Evolutionary conservation across 768 basidiomycete genomes (phyloP), one percentile per base, ranked within the genome.

Genomic region (Boletus rex-veris): DNA sequence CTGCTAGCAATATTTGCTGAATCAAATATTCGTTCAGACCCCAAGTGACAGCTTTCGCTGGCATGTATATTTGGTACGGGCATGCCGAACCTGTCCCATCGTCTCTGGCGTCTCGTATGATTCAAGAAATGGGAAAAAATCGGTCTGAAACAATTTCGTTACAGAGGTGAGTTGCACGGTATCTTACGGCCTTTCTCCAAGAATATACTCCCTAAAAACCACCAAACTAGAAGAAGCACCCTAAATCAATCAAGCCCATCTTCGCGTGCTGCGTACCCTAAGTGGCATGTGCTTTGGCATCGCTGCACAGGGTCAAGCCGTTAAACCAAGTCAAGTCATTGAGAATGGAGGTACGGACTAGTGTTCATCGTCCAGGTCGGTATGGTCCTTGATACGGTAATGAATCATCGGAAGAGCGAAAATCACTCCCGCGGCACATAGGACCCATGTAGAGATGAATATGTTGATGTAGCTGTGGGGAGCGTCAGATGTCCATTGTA

Each of bases 351-450:
- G 36, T 38, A 58, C 64, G 42, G 45, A 86, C 84, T 79, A 62
- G 15, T 71, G 67, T 59, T 81, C 81, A 41, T 85, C 83, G 24
- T 75, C 76, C 10, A 74, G 39, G 10, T 82, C 80, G 2, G 79
- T 78, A 61, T 75, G 78, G 44, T 89, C 77, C 64, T 77, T 84
- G 60, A 89, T 84, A 35, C 87, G 84, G 48, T 81, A 71, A 61
- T 86, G 74, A 33, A 90, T 81, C 88, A 89, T 88, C 8, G 86
- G 87, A 33, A 88, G 69, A n/a, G 84, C 81, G 56, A 80, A 86
- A 43, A 83, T 33, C 16, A 89, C 75, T 5, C 87, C 86, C 0
- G 75, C 80, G 35, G 80, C 79, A 42, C 88, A 80, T 28, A 90
- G 74, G n/a, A 74, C 75, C 87, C 88, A 90, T 0, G 88, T 88